Evolutionary conservation across 78 protist genomes (phyloP).

Genomic region (Chrysochromulina parva): DNA sequence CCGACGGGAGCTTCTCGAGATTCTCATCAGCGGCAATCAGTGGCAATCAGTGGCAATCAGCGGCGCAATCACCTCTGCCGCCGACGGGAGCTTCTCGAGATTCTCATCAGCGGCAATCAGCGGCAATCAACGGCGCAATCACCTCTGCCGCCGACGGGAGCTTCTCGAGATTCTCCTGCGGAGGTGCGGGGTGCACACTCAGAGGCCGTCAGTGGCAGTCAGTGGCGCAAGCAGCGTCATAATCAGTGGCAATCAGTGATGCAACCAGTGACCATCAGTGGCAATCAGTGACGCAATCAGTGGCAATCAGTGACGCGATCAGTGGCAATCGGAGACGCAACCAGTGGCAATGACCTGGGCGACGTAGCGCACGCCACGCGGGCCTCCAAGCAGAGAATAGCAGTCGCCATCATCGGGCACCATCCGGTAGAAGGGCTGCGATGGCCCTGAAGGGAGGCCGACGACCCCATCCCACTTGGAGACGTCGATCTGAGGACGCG

Average conservation of each 20-base stretch:
- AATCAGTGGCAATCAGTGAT: no score
- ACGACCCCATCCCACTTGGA: neutral
- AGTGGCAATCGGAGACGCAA: no score
- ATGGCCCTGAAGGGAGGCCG: neutral
- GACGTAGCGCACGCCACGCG: neutral
- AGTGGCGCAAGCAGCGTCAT: no score
- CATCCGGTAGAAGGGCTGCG: slow-evolving; percentile 10
- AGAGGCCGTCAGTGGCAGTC: no score
- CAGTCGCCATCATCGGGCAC: neutral
- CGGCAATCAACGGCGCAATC: no score
- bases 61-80: neutral
- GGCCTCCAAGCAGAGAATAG: neutral
- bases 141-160: neutral
- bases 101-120: neutral
- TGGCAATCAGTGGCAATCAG: no score
- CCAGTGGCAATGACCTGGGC: neutral
- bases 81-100: neutral
- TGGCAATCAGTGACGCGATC: no score
- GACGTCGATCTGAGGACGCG: neutral
- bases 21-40: neutral
- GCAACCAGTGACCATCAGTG: no score
- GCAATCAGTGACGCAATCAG: no score
- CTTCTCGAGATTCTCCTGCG: neutral
- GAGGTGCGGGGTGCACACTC: no score
- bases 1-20: neutral